Base-by-base conservation (phyloP, 2,329 filamentous ascomycete genomes). In the Penicillium nordicum region DNA sequence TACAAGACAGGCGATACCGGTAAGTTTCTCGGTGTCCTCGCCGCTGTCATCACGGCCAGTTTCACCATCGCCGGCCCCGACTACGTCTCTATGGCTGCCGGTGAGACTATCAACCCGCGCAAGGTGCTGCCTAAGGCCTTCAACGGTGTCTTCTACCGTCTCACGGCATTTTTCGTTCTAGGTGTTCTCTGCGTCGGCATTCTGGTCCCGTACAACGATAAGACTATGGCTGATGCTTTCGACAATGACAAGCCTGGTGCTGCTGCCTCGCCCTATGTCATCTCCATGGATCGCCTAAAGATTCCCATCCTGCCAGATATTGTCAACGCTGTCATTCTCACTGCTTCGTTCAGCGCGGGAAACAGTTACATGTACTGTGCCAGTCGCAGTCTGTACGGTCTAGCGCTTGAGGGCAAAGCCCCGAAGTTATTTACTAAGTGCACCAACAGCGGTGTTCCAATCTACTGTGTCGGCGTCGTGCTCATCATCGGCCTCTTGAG, bases 71-170 rank as follows among this genome's bases (percentile, higher is more conserved):
- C 84, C 12, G 86, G 87, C 0, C 85, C 85, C 0, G 86, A 89
- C 64, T 88, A 88, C 72, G 84, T 89, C 59, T 74, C 78, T 6
- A 81, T 82, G 81, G 78, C 82, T 5, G 87, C 88, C 2, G 87
- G 86, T 18, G 88, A 91, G 70, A 82, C 88, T 0, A 82, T 88
- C 64, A 88, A 90, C 63, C 88, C 88, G 0, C 84, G 88, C 16
- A 75, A 75, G 18, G 82, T 87, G 21, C 84, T 94, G 72, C 89
- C 89, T 0, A 84, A 82, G 40, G 89, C 89, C 1, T 92, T 85
- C 73, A 90, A 90, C 58, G 85, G 87, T 47, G 88, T 92, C 1
- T 92, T 92, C 71, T 92, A 89, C 72, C 86, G 90, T 32, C 77
- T 93, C 32, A 87, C 87, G 0, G 76, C 83, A 1, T 92, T 93